phyloP scores from a whole-genome alignment of 75 land plant species.

The Ceratopteris richardii region DNA sequence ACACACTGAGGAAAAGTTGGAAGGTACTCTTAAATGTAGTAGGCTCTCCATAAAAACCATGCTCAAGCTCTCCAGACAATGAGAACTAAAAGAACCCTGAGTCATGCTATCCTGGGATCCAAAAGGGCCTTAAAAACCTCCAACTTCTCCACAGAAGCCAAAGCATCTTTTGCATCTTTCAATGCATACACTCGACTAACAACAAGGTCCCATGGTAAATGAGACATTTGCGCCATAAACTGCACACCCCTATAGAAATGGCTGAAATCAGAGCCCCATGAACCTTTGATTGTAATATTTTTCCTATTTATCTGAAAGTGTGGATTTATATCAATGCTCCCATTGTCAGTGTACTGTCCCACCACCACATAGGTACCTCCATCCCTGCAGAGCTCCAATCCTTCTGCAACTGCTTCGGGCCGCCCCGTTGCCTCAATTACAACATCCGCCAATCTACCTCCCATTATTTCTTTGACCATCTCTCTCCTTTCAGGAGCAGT shows the following conservation, averaged over 20 bases:
- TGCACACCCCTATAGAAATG: conserved; percentile 47
- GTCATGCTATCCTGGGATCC: neutral
- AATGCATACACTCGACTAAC: conserved; percentile 30
- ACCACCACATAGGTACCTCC: conserved; percentile 46
- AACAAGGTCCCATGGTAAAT: conserved; percentile 33
- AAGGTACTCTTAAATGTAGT: too few relatives aligned
- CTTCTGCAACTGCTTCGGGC: conserved; percentile 46
- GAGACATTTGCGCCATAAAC: conserved; percentile 33
- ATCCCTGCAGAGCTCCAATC: conserved; percentile 37
- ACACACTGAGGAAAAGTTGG: too few relatives aligned
- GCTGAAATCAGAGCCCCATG: conserved; percentile 52
- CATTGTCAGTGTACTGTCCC: conserved; percentile 52
- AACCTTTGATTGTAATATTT: conserved; percentile 38
- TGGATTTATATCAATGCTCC: conserved; percentile 35
- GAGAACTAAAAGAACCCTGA: too few relatives aligned
- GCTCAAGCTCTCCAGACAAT: too few relatives aligned
- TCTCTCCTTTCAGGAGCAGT: conserved; percentile 16
- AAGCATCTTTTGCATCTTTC: conserved; percentile 26
- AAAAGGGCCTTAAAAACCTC: conserved; percentile 39
- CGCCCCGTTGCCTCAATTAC: conserved; percentile 48
- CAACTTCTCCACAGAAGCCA: conserved; percentile 35
- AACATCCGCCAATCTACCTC: conserved; percentile 32
- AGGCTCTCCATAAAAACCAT: too few relatives aligned
- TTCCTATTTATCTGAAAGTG: conserved; percentile 39
- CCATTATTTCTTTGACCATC: conserved; percentile 18